phyloP scores from a whole-genome alignment of 768 basidiomycete species.

The Russula abietina region DNA sequence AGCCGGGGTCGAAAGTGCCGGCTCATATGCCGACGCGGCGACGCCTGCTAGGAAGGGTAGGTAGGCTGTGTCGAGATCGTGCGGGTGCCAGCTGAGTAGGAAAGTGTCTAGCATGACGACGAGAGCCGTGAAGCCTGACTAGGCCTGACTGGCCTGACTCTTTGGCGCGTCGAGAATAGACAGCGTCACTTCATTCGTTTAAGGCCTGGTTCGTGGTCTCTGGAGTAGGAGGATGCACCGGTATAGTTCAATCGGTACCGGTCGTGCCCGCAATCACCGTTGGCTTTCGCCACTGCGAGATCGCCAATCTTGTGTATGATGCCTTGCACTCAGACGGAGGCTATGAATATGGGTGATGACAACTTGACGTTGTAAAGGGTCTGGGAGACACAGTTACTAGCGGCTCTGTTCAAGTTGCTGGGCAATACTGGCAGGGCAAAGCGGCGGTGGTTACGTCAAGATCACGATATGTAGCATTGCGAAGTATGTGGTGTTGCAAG shows the following conservation, averaged over 20 bases:
- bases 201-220: constrained; percentile 46
- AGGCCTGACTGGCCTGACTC: too few species aligned
- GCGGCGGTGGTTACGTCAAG: constrained; percentile 46
- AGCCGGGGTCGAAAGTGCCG: constrained; percentile 63
- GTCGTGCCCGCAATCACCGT: constrained; percentile 57
- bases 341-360: constrained; percentile 56
- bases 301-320: constrained; percentile 69
- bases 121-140: constrained; percentile 62
- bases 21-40: constrained; percentile 62
- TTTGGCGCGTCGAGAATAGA: constrained; percentile 65
- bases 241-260: constrained; percentile 86
- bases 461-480: constrained; percentile 49
- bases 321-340: constrained; percentile 67
- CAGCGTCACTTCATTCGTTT: constrained; percentile 49
- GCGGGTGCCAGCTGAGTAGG: constrained; percentile 68
- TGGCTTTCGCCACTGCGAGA: constrained; percentile 61
- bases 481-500: too few species aligned
- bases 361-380: constrained; percentile 65
- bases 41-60: constrained; percentile 62
- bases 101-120: constrained; percentile 79
- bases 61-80: constrained; percentile 60
- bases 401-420: background rate
- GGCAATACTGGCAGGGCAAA: background rate
- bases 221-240: constrained; percentile 42
- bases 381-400: constrained; percentile 33